phyloP scores from a whole-genome alignment of 2,329 filamentous ascomycete species.

The Blastomyces silverae region DNA sequence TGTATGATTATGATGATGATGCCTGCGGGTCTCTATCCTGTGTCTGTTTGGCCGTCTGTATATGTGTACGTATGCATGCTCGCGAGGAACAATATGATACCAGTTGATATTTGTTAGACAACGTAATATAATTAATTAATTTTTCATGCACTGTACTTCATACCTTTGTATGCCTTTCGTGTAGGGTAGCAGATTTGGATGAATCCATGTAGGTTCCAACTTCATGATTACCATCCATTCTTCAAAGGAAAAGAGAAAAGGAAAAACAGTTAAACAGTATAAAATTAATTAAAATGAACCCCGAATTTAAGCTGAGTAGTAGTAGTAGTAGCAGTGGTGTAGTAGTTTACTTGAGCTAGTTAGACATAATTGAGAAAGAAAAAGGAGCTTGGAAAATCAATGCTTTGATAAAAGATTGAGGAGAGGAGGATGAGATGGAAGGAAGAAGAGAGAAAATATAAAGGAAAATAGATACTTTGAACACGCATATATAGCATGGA shows the following conservation, averaged over 20 bases:
- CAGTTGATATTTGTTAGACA: not conserved
- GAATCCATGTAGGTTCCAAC: no score
- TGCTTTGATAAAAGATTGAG: not conserved
- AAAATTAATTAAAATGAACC: constrained; percentile 4
- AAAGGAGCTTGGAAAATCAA: not conserved
- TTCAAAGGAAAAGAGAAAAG: not conserved
- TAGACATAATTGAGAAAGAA: constrained; percentile 2
- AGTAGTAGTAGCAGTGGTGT: no score
- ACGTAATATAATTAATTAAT: not conserved
- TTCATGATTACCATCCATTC: no score
- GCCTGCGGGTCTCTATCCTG: not conserved
- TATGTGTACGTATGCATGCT: not conserved
- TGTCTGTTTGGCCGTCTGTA: not conserved
- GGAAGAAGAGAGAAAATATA: not conserved
- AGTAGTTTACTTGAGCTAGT: not conserved
- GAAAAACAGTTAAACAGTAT: not conserved
- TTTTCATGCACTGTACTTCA: not conserved
- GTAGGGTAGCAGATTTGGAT: no score
- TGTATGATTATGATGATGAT: not conserved
- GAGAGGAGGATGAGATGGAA: not conserved
- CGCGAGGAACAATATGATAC: not conserved
- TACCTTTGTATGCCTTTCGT: no score
- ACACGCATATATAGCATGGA: not conserved
- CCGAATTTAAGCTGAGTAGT: not conserved
- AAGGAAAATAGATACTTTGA: not conserved